Percentiles rank a stretch among this genome's conserved stretches.
phyloP scores from a whole-genome alignment of 1,284 basidiomycete genomes.

The Xerocomus amazonicus region DNA sequence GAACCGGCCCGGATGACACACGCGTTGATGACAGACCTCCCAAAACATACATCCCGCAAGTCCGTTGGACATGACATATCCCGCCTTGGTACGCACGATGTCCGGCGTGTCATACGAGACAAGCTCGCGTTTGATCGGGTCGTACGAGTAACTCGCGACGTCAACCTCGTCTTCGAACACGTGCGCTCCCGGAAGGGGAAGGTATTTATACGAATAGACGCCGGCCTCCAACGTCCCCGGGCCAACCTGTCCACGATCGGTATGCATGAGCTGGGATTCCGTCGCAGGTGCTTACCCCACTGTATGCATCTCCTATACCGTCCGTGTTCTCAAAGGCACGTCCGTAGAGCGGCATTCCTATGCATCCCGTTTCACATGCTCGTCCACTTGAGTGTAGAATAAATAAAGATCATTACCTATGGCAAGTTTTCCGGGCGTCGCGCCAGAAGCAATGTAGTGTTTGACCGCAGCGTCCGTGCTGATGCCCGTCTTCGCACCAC shows the following conservation, averaged over 20 bases:
- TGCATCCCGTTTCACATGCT: background rate
- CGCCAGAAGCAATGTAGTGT: constrained; percentile 66
- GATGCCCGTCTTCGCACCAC: constrained; percentile 54
- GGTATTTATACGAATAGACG: constrained; percentile 67
- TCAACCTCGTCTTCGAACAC: constrained; percentile 71
- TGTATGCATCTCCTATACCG: constrained; percentile 74
- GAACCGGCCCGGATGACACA: no score
- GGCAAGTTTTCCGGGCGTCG: constrained; percentile 69
- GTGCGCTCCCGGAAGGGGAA: constrained; percentile 64
- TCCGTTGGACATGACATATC: constrained; percentile 64
- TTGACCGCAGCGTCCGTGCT: constrained; percentile 72
- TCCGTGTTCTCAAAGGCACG: constrained; percentile 78
- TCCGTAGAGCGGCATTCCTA: constrained; percentile 82
- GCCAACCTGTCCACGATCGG: constrained; percentile 51
- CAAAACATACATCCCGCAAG: constrained; percentile 82
- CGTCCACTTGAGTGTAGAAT: background rate
- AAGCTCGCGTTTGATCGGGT: constrained; percentile 56
- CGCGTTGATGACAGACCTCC: constrained; percentile 67
- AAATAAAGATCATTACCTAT: constrained; percentile 53
- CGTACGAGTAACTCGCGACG: constrained; percentile 79
- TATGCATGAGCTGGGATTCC: background rate
- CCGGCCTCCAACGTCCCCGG: constrained; percentile 46
- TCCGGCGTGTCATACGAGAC: constrained; percentile 82
- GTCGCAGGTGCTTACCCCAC: constrained; percentile 48
- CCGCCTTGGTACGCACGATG: constrained; percentile 70